phyloP scores from a whole-genome alignment of 2,329 filamentous ascomycete species.

The Apiospora saccharicola region DNA sequence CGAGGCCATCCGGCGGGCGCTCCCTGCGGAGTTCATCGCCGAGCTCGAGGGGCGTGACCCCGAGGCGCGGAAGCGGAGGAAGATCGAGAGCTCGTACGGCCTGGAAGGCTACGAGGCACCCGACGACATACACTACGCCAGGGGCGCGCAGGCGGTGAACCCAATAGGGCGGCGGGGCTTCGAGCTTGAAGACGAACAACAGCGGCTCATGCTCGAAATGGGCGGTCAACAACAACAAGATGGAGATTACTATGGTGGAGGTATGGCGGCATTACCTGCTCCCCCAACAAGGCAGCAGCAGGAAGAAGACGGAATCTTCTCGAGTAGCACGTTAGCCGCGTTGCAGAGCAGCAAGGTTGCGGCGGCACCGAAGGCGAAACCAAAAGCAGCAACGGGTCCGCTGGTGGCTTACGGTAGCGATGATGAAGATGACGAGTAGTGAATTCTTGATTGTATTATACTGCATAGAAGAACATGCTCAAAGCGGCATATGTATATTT shows the following conservation, averaged over 20 bases:
- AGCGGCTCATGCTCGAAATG: conserved; percentile 62
- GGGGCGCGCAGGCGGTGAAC: conserved; percentile 74
- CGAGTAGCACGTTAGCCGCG: conserved; percentile 81
- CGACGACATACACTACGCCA: conserved; percentile 91
- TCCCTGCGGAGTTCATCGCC: conserved; percentile 89
- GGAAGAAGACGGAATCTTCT: conserved; percentile 74
- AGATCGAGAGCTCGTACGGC: conserved; percentile 88
- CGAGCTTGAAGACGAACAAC: conserved; percentile 67
- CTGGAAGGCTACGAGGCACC: conserved; percentile 92
- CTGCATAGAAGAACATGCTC: not conserved
- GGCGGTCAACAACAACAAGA: conserved; percentile 60
- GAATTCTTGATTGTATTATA: conserved; percentile 12
- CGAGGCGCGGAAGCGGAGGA: conserved; percentile 85
- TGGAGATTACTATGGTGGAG: conserved; percentile 49
- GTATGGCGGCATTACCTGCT: conserved; percentile 47
- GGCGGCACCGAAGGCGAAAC: conserved; percentile 61
- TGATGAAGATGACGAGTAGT: conserved; percentile 62
- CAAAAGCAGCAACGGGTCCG: conserved; percentile 66
- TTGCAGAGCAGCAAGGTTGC: conserved; percentile 67
- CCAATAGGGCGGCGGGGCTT: conserved; percentile 64
- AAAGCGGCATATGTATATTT: not conserved
- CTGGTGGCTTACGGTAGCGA: conserved; percentile 91
- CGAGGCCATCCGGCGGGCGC: conserved; percentile 85
- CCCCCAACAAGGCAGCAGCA: conserved; percentile 47
- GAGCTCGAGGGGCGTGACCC: conserved; percentile 93